These are phyloP conservation scores for Yamadazyma buinensis DNA, from an alignment of 1,139 yeast species.

Conservation along the genomic window DNA sequence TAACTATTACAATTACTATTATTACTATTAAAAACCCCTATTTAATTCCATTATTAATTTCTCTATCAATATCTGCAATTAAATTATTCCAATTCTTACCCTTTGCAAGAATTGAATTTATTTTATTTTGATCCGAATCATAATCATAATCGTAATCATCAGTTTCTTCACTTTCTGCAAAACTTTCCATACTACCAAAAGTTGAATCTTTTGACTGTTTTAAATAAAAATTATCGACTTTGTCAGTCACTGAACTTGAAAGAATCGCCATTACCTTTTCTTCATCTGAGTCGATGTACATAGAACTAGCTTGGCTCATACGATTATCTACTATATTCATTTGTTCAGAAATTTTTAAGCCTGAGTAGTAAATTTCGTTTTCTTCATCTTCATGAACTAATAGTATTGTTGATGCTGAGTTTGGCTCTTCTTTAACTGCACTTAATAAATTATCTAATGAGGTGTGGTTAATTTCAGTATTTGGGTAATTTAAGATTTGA, in stretches of 20 bases:
- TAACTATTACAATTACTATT: too few relatives aligned
- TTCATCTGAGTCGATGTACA: conserved; percentile 8
- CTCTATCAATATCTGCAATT: conserved; percentile 5
- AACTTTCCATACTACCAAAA: too few relatives aligned
- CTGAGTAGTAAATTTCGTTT: background rate
- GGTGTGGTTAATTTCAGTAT: background rate
- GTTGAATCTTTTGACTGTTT: too few relatives aligned
- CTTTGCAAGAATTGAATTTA: conserved; percentile 4
- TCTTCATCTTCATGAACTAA: background rate
- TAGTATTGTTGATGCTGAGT: conserved; percentile 1
- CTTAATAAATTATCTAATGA: background rate
- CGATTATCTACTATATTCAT: background rate
- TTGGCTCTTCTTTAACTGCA: background rate
- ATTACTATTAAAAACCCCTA: too few relatives aligned
- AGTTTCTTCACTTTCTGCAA: conserved; percentile 9
- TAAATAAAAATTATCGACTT: background rate
- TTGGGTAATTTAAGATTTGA: background rate
- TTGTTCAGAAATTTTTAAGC: background rate
- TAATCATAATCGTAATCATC: conserved; percentile 14
- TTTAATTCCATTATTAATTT: too few relatives aligned
- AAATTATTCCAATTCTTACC: conserved; percentile 5
- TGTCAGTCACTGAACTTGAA: background rate
- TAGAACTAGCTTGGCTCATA: conserved; percentile 3
- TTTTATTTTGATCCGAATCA: conserved; percentile 24
- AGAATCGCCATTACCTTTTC: conserved; percentile 9